Percentiles rank a stretch among this genome's conserved stretches.
Conservation (phyloP, 805 yeast genomes). For the Nakazawaea sp. region DNA sequence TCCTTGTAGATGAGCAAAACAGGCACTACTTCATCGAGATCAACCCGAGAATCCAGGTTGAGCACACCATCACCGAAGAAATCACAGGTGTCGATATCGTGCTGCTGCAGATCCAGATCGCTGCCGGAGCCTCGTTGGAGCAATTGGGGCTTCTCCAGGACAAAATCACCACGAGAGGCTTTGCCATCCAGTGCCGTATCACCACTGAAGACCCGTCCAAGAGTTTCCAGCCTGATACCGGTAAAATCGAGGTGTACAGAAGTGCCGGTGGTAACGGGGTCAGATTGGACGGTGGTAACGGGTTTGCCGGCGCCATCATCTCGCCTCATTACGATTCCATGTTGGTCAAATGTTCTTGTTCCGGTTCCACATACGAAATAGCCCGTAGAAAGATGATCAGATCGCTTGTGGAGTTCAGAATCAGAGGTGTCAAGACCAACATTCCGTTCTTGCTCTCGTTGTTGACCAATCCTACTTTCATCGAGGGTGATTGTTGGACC, state of each 20-base stretch:
- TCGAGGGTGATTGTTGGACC: constrained; percentile 90
- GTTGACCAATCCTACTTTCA: constrained; percentile 84
- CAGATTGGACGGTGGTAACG: constrained; percentile 97
- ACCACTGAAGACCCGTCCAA: constrained; percentile 97
- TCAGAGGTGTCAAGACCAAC: constrained; percentile 98
- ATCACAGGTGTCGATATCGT: constrained; percentile 97
- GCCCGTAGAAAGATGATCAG: constrained; percentile 97
- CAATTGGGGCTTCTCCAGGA: constrained; percentile 93
- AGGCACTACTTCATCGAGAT: constrained; percentile 97
- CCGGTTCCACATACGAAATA: constrained; percentile 96
- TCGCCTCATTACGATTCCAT: constrained; percentile 97
- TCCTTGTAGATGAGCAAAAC: constrained; percentile 86
- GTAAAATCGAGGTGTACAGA: constrained; percentile 95
- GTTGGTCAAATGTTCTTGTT: constrained; percentile 95
- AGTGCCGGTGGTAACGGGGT: constrained; percentile 99
- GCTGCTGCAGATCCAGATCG: constrained; percentile 97
- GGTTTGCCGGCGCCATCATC: constrained; percentile 93
- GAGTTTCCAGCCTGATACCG: constrained; percentile 97
- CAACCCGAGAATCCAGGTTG: constrained; percentile 97
- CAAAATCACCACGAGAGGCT: constrained; percentile 91
- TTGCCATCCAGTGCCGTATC: constrained; percentile 98
- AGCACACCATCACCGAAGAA: constrained; percentile 98
- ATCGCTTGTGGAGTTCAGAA: constrained; percentile 93
- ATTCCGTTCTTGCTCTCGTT: constrained; percentile 92
- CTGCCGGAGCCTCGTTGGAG: constrained; percentile 93